phyloP scores from a whole-genome alignment of 148 eudicot species.

The Rhododendron simsii region DNA sequence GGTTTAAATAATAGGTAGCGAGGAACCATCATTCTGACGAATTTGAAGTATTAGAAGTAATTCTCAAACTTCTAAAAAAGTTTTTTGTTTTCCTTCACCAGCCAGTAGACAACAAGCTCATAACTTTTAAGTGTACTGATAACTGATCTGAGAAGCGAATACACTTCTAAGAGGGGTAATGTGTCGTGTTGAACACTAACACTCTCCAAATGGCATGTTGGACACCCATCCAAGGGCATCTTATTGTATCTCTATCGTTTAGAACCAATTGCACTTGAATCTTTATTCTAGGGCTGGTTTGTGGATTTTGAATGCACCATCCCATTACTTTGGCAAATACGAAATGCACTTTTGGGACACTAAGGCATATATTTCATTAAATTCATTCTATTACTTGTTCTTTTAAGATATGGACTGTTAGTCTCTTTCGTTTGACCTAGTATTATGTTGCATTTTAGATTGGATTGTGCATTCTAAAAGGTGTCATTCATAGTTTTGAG shows the following conservation, averaged over 20 bases:
- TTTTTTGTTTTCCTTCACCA: not conserved
- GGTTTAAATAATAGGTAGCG: not conserved
- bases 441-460: not conserved
- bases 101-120: not conserved
- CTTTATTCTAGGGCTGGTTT: not conserved
- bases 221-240: not conserved
- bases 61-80: not conserved
- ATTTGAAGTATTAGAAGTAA: not conserved
- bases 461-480: not conserved
- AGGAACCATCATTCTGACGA: not conserved
- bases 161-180: not conserved
- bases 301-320: not conserved
- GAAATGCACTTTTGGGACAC: not conserved
- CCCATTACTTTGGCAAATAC: not conserved
- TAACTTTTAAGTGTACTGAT: not conserved
- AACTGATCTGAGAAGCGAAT: not conserved
- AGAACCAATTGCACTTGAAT: not conserved
- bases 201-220: not conserved
- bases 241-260: not conserved
- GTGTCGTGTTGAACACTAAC: not conserved
- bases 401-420: not conserved
- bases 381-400: not conserved
- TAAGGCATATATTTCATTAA: not conserved
- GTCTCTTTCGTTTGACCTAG: not conserved
- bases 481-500: conserved; percentile 7